Evolutionary conservation across 495 filamentous ascomycete genomes (phyloP).

Genomic region (Podospora comata): DNA sequence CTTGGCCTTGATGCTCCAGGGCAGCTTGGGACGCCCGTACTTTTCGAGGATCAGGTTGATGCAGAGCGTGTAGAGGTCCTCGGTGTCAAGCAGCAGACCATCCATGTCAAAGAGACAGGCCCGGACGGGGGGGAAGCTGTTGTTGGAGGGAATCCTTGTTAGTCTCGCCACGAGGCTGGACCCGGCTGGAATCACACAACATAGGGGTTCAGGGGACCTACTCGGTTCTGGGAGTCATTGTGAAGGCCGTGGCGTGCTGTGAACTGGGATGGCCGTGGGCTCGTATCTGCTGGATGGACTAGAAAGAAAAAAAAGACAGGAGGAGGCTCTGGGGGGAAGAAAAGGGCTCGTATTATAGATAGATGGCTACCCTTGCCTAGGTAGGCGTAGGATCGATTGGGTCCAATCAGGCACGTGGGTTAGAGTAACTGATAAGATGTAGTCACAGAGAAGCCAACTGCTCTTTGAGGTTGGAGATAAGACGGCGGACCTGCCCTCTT

Average conservation of each 20-base stretch:
- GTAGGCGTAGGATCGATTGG: neutral
- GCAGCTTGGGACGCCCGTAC: conserved; percentile 67
- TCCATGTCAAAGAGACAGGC: conserved; percentile 99
- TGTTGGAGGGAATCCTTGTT: neutral
- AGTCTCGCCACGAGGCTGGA: neutral
- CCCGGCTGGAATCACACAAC: neutral
- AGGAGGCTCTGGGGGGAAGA: neutral
- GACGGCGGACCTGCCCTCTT: neutral
- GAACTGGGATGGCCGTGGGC: too few relatives aligned
- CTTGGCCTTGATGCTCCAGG: conserved; percentile 92
- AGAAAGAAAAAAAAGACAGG: neutral
- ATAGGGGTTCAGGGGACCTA: conserved; percentile 24
- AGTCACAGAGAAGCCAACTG: neutral
- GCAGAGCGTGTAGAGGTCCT: conserved; percentile 84
- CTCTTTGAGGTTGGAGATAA: neutral
- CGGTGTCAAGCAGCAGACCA: conserved; percentile 87
- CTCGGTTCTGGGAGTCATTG: conserved; percentile 45
- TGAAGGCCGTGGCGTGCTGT: neutral
- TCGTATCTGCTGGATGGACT: too few relatives aligned
- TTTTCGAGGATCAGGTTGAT: conserved; percentile 76
- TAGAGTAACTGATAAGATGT: neutral
- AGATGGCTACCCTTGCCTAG: neutral
- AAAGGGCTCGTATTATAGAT: neutral
- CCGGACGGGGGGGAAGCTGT: conserved; percentile 70
- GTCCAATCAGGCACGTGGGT: neutral